phyloP scores from a whole-genome alignment of 2,329 filamentous ascomycete species.

The Pyrenophora seminiperda region DNA sequence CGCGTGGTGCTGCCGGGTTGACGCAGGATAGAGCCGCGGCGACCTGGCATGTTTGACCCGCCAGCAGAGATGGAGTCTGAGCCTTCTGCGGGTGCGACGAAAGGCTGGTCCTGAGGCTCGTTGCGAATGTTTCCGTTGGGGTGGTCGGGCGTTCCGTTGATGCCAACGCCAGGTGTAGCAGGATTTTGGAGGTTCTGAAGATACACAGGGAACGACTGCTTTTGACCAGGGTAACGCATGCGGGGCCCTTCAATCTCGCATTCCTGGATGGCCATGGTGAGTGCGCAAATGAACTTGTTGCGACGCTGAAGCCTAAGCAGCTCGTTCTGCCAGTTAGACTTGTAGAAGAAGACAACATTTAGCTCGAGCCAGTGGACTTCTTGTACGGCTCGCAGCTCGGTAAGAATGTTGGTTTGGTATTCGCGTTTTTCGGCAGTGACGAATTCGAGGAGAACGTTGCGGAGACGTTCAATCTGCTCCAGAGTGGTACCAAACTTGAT shows the following conservation, averaged over 20 bases:
- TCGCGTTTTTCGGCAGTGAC: constrained; percentile 86
- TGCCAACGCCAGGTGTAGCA: constrained; percentile 50
- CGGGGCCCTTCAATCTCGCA: constrained; percentile 84
- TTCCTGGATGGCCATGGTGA: constrained; percentile 84
- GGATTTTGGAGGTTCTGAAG: constrained; percentile 58
- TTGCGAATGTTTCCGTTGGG: constrained; percentile 47
- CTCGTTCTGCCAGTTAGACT: constrained; percentile 96
- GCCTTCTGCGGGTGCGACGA: constrained; percentile 47
- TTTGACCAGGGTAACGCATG: constrained; percentile 72
- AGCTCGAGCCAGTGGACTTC: constrained; percentile 85
- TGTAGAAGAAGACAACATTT: constrained; percentile 97
- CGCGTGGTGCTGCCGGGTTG: constrained; percentile 51
- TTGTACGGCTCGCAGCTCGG: constrained; percentile 77
- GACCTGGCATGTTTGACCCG: constrained; percentile 2
- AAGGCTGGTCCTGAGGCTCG: constrained; percentile 49
- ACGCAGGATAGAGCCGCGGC: constrained; percentile 62
- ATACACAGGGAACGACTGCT: constrained; percentile 70
- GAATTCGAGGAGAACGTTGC: constrained; percentile 80
- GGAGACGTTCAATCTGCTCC: constrained; percentile 81
- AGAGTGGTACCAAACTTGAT: constrained; percentile 88
- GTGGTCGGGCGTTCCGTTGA: constrained; percentile 53
- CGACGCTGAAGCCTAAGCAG: constrained; percentile 84
- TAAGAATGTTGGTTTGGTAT: constrained; percentile 83
- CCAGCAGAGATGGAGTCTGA: not conserved
- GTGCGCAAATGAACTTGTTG: constrained; percentile 91